These are phyloP conservation scores for Aphanomyces euteiches DNA, from an alignment of 352 stramenopile species.

Conservation along the genomic window DNA sequence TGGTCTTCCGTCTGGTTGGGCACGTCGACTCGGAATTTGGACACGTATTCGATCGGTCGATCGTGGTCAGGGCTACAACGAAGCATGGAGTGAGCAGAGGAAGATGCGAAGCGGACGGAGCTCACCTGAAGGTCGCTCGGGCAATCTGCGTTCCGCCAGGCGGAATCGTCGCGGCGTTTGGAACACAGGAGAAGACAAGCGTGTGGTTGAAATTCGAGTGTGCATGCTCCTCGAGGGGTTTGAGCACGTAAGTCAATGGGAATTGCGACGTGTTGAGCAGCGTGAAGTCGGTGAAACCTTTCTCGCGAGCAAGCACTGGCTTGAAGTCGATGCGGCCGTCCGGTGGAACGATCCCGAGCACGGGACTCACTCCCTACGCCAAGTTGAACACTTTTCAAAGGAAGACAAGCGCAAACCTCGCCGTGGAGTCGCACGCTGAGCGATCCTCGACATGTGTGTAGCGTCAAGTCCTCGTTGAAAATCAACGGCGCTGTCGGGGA, in stretches of 20 bases:
- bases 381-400: slow-evolving; percentile 20
- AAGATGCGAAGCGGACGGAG: neutral
- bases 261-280: slow-evolving; percentile 66
- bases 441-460: slow-evolving; percentile 38
- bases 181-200: slow-evolving; percentile 61
- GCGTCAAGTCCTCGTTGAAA: slow-evolving; percentile 70
- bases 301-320: slow-evolving; percentile 59
- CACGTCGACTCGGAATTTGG: slow-evolving; percentile 58
- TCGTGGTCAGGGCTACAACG: slow-evolving; percentile 46
- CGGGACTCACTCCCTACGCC: slow-evolving; percentile 70
- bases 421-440: slow-evolving; percentile 47
- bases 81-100: neutral
- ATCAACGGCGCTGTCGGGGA: slow-evolving; percentile 45
- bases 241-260: slow-evolving; percentile 54
- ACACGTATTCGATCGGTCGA: slow-evolving; percentile 50
- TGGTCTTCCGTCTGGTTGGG: slow-evolving; percentile 72
- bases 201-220: slow-evolving; percentile 36
- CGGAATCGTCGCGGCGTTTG: slow-evolving; percentile 55
- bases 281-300: slow-evolving; percentile 43
- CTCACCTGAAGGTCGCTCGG: slow-evolving; percentile 53
- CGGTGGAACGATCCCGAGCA: slow-evolving; percentile 53
- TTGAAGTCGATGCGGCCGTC: slow-evolving; percentile 64
- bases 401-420: slow-evolving; percentile 27
- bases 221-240: slow-evolving; percentile 21
- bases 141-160: slow-evolving; percentile 50